Evolutionary conservation across 2,329 filamentous ascomycete species (phyloP).

Genomic region (Dissoconium aciculare): DNA sequence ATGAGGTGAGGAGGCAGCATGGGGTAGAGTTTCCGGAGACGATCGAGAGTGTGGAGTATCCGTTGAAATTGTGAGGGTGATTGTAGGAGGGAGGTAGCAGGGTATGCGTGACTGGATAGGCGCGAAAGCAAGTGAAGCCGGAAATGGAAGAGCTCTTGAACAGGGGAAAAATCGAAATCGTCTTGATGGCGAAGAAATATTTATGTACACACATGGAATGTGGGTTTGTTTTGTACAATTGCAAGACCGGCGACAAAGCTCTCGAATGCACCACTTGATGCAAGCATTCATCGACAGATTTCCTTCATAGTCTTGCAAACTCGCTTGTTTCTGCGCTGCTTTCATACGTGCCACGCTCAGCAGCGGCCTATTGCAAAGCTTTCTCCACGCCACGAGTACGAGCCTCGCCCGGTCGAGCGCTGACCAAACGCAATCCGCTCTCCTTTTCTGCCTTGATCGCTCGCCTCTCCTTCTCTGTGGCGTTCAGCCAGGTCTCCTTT

Average conservation of each 20-base stretch:
- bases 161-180: neutral
- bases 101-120: too few relatives aligned
- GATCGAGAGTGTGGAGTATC: slow-evolving; percentile 48
- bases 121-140: too few relatives aligned
- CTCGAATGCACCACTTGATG: neutral
- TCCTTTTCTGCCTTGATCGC: neutral
- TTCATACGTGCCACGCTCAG: too few relatives aligned
- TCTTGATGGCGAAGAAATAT: neutral
- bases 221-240: neutral
- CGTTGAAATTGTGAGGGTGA: slow-evolving; percentile 26
- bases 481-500: neutral
- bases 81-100: neutral
- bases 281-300: too few relatives aligned
- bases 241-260: neutral
- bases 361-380: too few relatives aligned
- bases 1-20: slow-evolving; percentile 50
- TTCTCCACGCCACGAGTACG: too few relatives aligned
- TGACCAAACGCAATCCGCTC: too few relatives aligned
- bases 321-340: too few relatives aligned
- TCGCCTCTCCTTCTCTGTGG: neutral
- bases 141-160: too few relatives aligned
- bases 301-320: too few relatives aligned
- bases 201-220: neutral
- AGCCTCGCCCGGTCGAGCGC: too few relatives aligned
- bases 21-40: slow-evolving; percentile 48